Evolutionary conservation across 169 alveolate genomes (phyloP), one percentile per base, ranked within the genome.

Genomic region (Plasmodium adleri): DNA sequence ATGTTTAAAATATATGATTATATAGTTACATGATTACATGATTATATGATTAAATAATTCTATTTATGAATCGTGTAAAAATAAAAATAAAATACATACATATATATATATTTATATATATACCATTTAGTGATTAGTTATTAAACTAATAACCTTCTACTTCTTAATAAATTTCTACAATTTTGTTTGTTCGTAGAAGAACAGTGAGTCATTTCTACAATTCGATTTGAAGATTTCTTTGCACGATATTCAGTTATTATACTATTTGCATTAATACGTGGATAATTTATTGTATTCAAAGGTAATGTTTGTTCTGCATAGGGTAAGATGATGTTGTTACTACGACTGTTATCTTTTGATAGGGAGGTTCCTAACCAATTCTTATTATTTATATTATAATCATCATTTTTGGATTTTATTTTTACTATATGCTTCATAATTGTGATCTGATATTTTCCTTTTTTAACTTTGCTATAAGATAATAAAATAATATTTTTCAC

Each of bases 91-190:
- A 39, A 39, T 39, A 39, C 7, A 32, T 8, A 32, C 4, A 32
- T 6, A 39, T 5, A 26, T 26, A 26, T 26, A 26, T 26, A 26
- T 26, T 26, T 26, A 26, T 26, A 26, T 26, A 1, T 26, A 26
- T 26, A 5, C 7, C 8, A 39, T 39, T 5, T 39, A 39, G 7
- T 39, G 47, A 0, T 39, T 39, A 39, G 7, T 39, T 12, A 12
- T 56, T 12, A 56, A 12, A 13, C 17, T 13, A 12, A 6, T 13
- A 3, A 2, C 10, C 10, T 24, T 17, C 52, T 39, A 28, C 50
- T 39, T 60, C 64, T 45, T 54, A 73, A 73, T 39, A 54, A 10
- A 28, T 73, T 73, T 47, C 54, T 73, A 39, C 86, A 73, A 17
- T 20, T 73, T 3, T 56, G 6, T 1, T n/a, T 43, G 47, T 20